Percentiles rank a stretch among this genome's conserved stretches.
Evolutionary conservation across 2,329 filamentous ascomycete species (phyloP).

Genomic region (Pseudohalonectria lignicola): DNA sequence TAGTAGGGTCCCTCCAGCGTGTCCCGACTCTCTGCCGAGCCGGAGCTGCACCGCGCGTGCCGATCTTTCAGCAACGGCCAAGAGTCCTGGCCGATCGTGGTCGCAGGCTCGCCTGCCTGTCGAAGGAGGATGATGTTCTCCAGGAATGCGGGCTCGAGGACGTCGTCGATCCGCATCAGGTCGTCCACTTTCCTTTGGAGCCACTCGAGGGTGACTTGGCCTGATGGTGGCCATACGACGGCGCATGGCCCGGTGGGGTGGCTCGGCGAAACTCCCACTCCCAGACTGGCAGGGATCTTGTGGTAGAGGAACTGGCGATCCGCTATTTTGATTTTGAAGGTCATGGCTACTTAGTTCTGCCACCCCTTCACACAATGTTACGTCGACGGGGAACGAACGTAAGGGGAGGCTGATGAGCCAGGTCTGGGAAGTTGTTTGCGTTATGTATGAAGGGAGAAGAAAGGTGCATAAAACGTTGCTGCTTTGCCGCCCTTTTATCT

Average conservation of each 20-base stretch:
- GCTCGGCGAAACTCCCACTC: too few relatives aligned
- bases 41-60: conserved; percentile 1
- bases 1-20: conserved; percentile 22
- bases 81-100: conserved; percentile 4
- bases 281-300: too few relatives aligned
- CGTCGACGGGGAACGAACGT: too few relatives aligned
- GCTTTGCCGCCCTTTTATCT: too few relatives aligned
- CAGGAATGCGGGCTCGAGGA: conserved; percentile 14
- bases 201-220: not conserved
- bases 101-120: conserved; percentile 3
- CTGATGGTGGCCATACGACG: not conserved
- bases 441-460: too few relatives aligned
- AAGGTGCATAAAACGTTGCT: too few relatives aligned
- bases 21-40: conserved; percentile 7
- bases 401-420: too few relatives aligned
- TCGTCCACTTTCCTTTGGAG: not conserved
- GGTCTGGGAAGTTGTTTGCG: too few relatives aligned
- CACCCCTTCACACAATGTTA: too few relatives aligned
- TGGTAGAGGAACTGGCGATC: too few relatives aligned
- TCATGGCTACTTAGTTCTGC: too few relatives aligned
- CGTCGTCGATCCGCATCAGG: conserved; percentile 10
- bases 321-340: too few relatives aligned
- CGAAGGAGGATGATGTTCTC: conserved; percentile 10
- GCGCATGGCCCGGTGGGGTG: not conserved
- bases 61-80: conserved; percentile 5